Conservation (phyloP, 2,329 filamentous ascomycete genomes). For the Verticillium nubilum region DNA sequence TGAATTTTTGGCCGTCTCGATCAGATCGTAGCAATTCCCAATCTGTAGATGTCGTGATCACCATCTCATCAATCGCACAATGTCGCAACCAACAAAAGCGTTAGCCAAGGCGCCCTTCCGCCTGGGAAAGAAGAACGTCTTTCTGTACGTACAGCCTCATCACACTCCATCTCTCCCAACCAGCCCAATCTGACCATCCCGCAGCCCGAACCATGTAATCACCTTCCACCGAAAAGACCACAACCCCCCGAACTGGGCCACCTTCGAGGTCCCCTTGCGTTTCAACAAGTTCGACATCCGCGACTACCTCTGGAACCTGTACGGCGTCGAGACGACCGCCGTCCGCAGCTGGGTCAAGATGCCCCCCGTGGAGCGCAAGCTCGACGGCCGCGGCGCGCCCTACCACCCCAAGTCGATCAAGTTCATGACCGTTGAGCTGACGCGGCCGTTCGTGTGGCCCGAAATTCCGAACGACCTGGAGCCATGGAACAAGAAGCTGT, state of each 20-base stretch:
- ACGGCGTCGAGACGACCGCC: constrained; percentile 65
- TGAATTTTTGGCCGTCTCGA: constrained; percentile 8
- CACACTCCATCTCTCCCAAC: not conserved
- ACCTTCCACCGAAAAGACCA: constrained; percentile 68
- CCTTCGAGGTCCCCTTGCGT: constrained; percentile 83
- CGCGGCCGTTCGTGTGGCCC: constrained; percentile 84
- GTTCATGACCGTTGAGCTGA: constrained; percentile 92
- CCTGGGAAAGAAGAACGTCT: constrained; percentile 50
- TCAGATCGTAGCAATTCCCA: not conserved
- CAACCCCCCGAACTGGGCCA: constrained; percentile 74
- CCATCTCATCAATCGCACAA: constrained; percentile 16
- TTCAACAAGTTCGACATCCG: constrained; percentile 96
- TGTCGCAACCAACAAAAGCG: constrained; percentile 32
- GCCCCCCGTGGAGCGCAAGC: constrained; percentile 48
- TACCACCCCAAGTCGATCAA: constrained; percentile 72
- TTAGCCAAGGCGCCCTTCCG: constrained; percentile 35
- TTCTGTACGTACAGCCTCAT: constrained; percentile 37
- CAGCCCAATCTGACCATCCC: not conserved
- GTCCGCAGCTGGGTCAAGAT: constrained; percentile 78
- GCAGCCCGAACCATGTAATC: constrained; percentile 75
- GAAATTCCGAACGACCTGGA: constrained; percentile 56
- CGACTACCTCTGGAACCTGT: constrained; percentile 87
- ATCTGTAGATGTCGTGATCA: not conserved
- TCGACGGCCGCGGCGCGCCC: constrained; percentile 46
- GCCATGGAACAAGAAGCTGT: constrained; percentile 60